Conservation (phyloP, 805 yeast species). For the Debaryomyces castellii region DNA sequence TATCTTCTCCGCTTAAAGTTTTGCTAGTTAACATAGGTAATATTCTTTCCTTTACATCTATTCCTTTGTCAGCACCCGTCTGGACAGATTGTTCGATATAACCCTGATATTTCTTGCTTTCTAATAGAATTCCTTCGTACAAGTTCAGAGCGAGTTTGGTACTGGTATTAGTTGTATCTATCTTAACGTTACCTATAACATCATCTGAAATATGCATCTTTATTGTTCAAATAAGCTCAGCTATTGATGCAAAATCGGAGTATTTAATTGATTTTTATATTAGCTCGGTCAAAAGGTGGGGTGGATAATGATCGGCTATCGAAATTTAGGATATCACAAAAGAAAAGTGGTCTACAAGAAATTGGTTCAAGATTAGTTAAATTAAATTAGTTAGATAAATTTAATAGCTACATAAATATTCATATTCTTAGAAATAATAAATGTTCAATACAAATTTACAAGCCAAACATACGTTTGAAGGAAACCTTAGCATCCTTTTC, state of each 20-base stretch:
- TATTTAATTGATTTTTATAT: background rate
- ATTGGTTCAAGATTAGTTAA: no score
- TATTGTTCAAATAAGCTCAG: background rate
- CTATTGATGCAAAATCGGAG: background rate
- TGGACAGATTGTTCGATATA: slow-evolving; percentile 14
- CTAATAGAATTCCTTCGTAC: background rate
- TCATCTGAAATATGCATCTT: background rate
- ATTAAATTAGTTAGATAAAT: no score
- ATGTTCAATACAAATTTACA: background rate
- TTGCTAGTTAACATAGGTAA: slow-evolving; percentile 27
- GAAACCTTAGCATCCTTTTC: slow-evolving; percentile 34
- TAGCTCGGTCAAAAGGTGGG: background rate
- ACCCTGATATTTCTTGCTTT: slow-evolving; percentile 9
- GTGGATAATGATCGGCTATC: background rate
- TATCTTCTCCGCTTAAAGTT: slow-evolving; percentile 33
- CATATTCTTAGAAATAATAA: background rate
- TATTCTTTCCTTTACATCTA: background rate
- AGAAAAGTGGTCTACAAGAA: background rate
- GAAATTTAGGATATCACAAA: background rate
- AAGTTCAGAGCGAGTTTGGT: background rate
- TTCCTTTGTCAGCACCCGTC: slow-evolving; percentile 13
- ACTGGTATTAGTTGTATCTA: no score
- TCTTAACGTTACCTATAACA: background rate
- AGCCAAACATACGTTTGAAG: slow-evolving; percentile 18
- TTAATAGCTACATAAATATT: background rate